A percentile compares a stretch with the other conserved stretches of the same genome.
phyloP scores from a whole-genome alignment of 345 rosid genomes.

The Gossypium turneri region DNA sequence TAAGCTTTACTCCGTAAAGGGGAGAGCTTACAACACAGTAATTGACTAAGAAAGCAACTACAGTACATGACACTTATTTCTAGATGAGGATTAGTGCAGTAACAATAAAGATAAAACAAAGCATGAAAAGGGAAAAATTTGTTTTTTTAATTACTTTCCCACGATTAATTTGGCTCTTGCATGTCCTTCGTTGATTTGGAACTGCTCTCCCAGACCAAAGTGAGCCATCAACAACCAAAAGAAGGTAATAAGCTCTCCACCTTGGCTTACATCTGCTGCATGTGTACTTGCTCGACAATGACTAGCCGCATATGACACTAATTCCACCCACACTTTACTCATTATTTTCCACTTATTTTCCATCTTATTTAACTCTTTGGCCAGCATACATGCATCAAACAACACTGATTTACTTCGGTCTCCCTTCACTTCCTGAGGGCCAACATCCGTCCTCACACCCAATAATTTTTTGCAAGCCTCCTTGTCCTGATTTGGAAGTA shows the following conservation, averaged over 20 bases:
- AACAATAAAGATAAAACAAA: neutral
- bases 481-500: neutral
- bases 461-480: conserved; percentile 21
- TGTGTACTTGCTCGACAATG: conserved; percentile 50
- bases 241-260: conserved; percentile 55
- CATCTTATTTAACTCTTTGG: conserved; percentile 34
- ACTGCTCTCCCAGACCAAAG: conserved; percentile 48
- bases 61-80: neutral
- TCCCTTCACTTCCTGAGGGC: conserved; percentile 43
- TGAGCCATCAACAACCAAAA: conserved; percentile 76
- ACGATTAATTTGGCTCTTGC: conserved; percentile 44
- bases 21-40: neutral
- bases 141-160: conserved; percentile 24
- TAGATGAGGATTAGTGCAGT: neutral
- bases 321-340: conserved; percentile 62
- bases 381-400: conserved; percentile 53
- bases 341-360: conserved; percentile 41
- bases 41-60: neutral
- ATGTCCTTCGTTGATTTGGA: conserved; percentile 44
- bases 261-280: conserved; percentile 50
- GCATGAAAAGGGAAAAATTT: neutral
- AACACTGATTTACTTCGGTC: conserved; percentile 53
- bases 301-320: conserved; percentile 49
- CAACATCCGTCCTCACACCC: conserved; percentile 20
- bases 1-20: no score